Base-by-base conservation (phyloP, 768 basidiomycete genomes). In the Phylloporus sp. region DNA sequence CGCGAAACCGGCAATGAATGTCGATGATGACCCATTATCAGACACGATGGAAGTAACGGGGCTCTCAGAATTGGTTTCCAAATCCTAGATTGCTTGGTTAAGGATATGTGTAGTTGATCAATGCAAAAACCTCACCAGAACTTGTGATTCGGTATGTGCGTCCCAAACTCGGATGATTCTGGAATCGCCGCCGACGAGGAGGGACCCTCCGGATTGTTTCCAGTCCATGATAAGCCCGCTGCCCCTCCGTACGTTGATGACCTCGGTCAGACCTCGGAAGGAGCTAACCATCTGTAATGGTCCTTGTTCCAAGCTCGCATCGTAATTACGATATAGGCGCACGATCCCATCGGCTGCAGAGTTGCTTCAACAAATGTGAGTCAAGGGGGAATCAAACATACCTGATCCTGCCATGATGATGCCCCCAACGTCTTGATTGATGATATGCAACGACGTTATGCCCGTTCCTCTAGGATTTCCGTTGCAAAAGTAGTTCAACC, bases 401-500 rank as follows among this genome's bases (percentile, higher is more conserved):
- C 91, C 81, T 51, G 95, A 87, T 5, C 84, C 92, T 22, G 87
- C 85, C 44, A 98, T 66, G 43, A 98, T 81, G 36, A 97, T 82
- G 1, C 91, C 92, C 9, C 90, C 87, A 13, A 92, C 86, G 47
- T 96, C 92, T 67, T 99, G 90, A 63, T 99, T 97, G 65, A 98
- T 90, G 61, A 97, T 84, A 44, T 91, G 82, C 18, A 97, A 69
- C 3, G 88, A 84, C 0, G 96, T 94, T 47, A 97, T 88, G 44
- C 79, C 84, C 5, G 86, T 87, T 28, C 86, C 86, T 45, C 71
- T 73, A 2, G 85, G 79, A 61, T 94, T 93, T 38, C 90, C 91
- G 56, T 98, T 97, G 59, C 80, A 85, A 70, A 97, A 98, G 46
- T 81, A 77, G 50, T 82, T 85, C 45, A 98, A 61, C 22, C 83